These are phyloP conservation scores for Aureobasidium uvarum DNA, from an alignment of 2,329 filamentous ascomycete genomes.

Conservation along the genomic window DNA sequence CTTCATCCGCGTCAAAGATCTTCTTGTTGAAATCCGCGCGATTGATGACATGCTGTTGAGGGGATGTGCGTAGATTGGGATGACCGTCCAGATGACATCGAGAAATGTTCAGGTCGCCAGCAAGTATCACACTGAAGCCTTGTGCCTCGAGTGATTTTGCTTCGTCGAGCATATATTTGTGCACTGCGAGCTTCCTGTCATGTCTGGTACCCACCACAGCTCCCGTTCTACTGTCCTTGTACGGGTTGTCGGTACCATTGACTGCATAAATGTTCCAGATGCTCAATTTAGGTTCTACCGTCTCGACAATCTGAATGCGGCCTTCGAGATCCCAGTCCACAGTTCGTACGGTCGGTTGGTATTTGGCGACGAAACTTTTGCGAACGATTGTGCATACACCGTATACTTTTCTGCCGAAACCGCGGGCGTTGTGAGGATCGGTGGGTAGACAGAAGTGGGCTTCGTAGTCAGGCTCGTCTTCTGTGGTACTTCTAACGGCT, in stretches of 20 bases:
- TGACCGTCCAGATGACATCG: conserved; percentile 46
- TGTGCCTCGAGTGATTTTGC: conserved; percentile 43
- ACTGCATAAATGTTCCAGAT: conserved; percentile 56
- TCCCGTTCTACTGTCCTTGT: conserved; percentile 48
- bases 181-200: conserved; percentile 52
- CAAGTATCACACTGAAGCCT: conserved; percentile 49
- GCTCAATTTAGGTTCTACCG: conserved; percentile 40
- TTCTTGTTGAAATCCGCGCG: conserved; percentile 52
- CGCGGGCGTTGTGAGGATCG: conserved; percentile 52
- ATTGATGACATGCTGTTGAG: conserved; percentile 51
- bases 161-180: conserved; percentile 48
- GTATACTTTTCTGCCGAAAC: conserved; percentile 53
- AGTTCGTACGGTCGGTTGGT: conserved; percentile 39
- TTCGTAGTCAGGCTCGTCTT: conserved; percentile 43
- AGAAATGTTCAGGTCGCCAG: conserved; percentile 56
- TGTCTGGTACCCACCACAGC: conserved; percentile 48
- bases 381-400: conserved; percentile 54
- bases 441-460: conserved; percentile 50
- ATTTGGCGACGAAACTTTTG: conserved; percentile 41
- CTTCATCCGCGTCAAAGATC: conserved; percentile 59
- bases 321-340: conserved; percentile 56
- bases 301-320: conserved; percentile 50
- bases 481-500: conserved; percentile 38
- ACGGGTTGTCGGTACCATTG: conserved; percentile 52
- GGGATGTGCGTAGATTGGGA: conserved; percentile 48